Conservation (phyloP, 1,139 yeast species). For the Geotrichum fermentans region DNA sequence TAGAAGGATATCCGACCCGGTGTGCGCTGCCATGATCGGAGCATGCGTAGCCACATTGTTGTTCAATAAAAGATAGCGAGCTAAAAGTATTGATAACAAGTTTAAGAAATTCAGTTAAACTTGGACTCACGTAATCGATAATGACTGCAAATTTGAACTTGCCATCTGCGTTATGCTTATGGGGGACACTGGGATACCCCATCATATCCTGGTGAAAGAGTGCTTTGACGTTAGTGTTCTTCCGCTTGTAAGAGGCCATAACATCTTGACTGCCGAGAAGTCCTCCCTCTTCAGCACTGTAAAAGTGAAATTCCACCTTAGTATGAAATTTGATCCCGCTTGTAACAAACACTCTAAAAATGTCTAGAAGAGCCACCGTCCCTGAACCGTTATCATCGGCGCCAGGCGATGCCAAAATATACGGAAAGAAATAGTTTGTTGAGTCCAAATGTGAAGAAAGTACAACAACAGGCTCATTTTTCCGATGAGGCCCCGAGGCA, state of each 20-base stretch:
- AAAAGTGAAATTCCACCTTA: conserved; percentile 87
- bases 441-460: conserved; percentile 93
- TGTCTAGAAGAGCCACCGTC: conserved; percentile 70
- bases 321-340: conserved; percentile 55
- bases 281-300: conserved; percentile 94
- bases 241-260: conserved; percentile 42
- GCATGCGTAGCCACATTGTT: conserved; percentile 87
- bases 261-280: conserved; percentile 80
- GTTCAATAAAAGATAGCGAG: conserved; percentile 61
- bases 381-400: conserved; percentile 97
- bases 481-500: conserved; percentile 36
- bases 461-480: conserved; percentile 48
- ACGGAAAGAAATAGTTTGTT: conserved; percentile 68
- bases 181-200: conserved; percentile 57
- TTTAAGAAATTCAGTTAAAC: conserved; percentile 54
- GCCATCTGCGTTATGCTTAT: conserved; percentile 59
- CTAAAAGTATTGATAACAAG: not conserved
- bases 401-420: conserved; percentile 74
- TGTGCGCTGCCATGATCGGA: conserved; percentile 88
- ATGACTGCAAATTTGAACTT: conserved; percentile 71
- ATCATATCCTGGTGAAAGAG: conserved; percentile 97
- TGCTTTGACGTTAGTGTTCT: conserved; percentile 51
- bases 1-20: conserved; percentile 76
- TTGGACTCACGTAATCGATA: conserved; percentile 61
- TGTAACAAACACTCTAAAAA: conserved; percentile 48